A percentile compares a stretch with the other conserved stretches of the same genome.
Conservation (phyloP, 2,329 filamentous ascomycete genomes). For the Blastomyces emzantsi region DNA sequence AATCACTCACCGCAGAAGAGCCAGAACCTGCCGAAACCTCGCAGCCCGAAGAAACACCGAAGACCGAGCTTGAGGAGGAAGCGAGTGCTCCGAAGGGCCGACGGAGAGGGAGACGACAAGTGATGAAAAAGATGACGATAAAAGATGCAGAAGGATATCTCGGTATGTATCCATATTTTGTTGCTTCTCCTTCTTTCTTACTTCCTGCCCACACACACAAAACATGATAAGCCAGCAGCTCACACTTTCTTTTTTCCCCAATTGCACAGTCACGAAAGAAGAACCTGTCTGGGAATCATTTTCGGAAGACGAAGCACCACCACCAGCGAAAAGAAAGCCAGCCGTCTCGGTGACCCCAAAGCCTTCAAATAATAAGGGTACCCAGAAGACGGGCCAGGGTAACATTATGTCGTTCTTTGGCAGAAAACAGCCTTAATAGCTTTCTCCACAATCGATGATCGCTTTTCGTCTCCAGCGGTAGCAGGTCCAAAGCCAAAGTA, state of each 20-base stretch:
- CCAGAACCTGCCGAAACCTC: slow-evolving; percentile 16
- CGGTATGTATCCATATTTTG: slow-evolving; percentile 45
- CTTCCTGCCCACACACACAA: not conserved
- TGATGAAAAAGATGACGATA: slow-evolving; percentile 80
- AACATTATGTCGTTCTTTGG: slow-evolving; percentile 89
- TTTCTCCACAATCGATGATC: not conserved
- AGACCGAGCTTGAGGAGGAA: slow-evolving; percentile 41
- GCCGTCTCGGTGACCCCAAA: slow-evolving; percentile 36
- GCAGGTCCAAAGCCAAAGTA: not conserved
- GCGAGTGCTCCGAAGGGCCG: slow-evolving; percentile 52
- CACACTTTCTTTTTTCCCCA: not conserved
- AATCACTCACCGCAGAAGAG: slow-evolving; percentile 26
- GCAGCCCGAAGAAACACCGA: slow-evolving; percentile 24
- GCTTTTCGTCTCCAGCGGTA: not conserved
- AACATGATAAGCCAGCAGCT: not conserved
- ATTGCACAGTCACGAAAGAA: slow-evolving; percentile 64
- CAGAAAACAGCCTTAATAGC: slow-evolving; percentile 52
- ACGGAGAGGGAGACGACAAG: slow-evolving; percentile 63
- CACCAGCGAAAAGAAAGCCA: slow-evolving; percentile 40
- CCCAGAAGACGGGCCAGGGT: slow-evolving; percentile 50
- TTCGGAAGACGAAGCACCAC: slow-evolving; percentile 70
- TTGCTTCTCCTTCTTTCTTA: not conserved
- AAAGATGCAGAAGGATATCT: slow-evolving; percentile 87
- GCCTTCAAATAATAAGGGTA: slow-evolving; percentile 46
- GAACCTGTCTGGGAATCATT: slow-evolving; percentile 85